Evolutionary conservation across 805 yeast genomes (phyloP), one percentile per base, ranked within the genome.

Genomic region (Teunomyces gatunensis): DNA sequence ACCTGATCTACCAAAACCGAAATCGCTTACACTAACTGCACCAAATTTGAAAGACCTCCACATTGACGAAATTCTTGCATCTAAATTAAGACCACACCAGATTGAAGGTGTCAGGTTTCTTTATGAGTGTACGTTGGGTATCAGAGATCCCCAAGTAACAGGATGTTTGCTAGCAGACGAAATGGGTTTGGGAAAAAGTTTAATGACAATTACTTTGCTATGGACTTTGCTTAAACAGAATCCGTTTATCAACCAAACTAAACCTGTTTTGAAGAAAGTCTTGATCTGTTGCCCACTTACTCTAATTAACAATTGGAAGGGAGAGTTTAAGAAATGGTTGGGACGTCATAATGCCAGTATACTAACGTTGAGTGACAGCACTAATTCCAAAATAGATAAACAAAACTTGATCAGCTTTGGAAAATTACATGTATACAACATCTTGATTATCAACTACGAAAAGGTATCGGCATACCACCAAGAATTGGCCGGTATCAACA

Each of bases 141-240:
- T 78, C 44, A 68, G 78, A 21, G 76, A 74, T 3, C 66, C 66
- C 17, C 69, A 71, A 2, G 79, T 80, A 0, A 55, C 67, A 37
- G 98, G 99, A 0, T 91, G 92, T 2, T 67, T 94, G 4, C 65
- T 94, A 37, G 99, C 99, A 0, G 99, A 94, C 65, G 98, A 92
- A 57, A 94, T 94, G 99, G 99, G 99, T 0, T 71, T 94, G 13
- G 97, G 97, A 2, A 73, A 73, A 47, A 91, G 98, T 0, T 66
- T 94, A 36, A 91, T 85, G 79, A 81, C 97, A 0, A 92, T 94
- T 5, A 61, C 96, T 0, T 63, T 89, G 35, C 75, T 92, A 3
- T 89, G 96, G 95, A 89, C 96, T 0, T 64, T 94, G 15, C 63
- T 89, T 15, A 84, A 78, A 52, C 89, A 87, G 54, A 77, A 79